phyloP scores from a whole-genome alignment of 2,329 filamentous ascomycete genomes.

The Penicillium digitatum region DNA sequence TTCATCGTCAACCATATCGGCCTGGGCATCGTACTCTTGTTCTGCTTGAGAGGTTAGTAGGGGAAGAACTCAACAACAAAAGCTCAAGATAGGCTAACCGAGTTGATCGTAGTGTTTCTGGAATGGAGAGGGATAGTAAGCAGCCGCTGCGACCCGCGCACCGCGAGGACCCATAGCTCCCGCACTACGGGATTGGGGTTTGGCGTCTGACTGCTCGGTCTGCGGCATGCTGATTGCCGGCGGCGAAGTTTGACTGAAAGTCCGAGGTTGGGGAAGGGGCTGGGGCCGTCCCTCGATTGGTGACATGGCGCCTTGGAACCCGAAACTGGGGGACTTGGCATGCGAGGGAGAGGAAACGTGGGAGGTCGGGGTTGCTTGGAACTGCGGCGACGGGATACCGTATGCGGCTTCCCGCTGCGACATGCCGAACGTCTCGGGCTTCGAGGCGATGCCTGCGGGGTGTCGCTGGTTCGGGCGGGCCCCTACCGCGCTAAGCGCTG shows the following conservation, averaged over 20 bases:
- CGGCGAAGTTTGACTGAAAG: conserved; percentile 33
- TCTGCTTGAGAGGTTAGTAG: conserved; percentile 56
- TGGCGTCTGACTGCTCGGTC: conserved; percentile 35
- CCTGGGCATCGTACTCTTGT: conserved; percentile 92
- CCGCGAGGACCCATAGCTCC: conserved; percentile 27
- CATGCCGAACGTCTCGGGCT: conserved; percentile 49
- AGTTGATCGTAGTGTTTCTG: conserved; percentile 94
- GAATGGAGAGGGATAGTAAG: conserved; percentile 81
- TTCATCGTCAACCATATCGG: conserved; percentile 83
- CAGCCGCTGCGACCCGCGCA: conserved; percentile 43
- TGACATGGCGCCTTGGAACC: conserved; percentile 58
- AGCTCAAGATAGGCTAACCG: conserved; percentile 74
- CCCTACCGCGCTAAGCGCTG: conserved; percentile 74
- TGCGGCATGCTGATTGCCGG: conserved; percentile 36
- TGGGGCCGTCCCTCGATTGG: conserved; percentile 52
- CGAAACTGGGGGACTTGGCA: conserved; percentile 59
- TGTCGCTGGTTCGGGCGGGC: conserved; percentile 69
- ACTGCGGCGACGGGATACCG: conserved; percentile 61
- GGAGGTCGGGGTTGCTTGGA: conserved; percentile 76
- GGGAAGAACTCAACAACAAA: conserved; percentile 20
- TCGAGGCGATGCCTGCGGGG: conserved; percentile 69
- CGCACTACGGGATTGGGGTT: conserved; percentile 25
- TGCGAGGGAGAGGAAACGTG: conserved; percentile 66
- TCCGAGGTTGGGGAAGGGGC: conserved; percentile 40
- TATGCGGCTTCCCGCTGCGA: conserved; percentile 48